Percentiles rank a stretch among this genome's conserved stretches.
These are phyloP conservation scores for Fraxinus greggii DNA, from an alignment of 305 asterid genomes.

Conservation along the genomic window DNA sequence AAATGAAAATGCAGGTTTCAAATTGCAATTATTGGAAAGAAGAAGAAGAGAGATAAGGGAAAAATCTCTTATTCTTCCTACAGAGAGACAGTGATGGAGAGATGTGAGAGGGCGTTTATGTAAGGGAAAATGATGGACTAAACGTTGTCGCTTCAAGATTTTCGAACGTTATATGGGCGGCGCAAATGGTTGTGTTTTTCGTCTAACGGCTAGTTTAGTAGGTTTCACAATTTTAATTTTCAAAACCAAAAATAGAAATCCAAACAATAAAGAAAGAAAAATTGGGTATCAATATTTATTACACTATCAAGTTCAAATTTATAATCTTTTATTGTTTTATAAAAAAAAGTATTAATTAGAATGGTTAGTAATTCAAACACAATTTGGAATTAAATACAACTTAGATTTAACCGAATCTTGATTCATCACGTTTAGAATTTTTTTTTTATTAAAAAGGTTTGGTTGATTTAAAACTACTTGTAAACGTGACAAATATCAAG, in stretches of 20 bases:
- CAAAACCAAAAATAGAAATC: neutral
- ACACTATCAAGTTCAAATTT: too few species aligned
- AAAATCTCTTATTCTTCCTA: slow-evolving; percentile 21
- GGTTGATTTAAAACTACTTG: too few species aligned
- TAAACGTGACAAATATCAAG: too few species aligned
- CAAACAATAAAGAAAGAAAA: too few species aligned
- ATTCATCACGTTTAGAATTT: too few species aligned
- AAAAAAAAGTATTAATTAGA: too few species aligned
- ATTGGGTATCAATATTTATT: too few species aligned
- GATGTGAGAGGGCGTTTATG: neutral
- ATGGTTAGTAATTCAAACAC: too few species aligned
- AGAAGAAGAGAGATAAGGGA: slow-evolving; percentile 22
- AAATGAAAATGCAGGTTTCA: neutral
- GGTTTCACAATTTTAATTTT: neutral
- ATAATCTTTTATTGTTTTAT: too few species aligned
- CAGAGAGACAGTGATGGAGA: neutral
- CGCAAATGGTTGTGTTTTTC: neutral
- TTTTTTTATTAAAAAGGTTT: too few species aligned
- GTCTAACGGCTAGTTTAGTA: slow-evolving; percentile 36
- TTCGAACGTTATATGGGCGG: slow-evolving; percentile 33
- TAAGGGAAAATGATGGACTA: neutral
- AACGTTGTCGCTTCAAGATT: slow-evolving; percentile 15
- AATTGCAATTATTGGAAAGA: slow-evolving; percentile 22
- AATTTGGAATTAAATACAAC: too few species aligned
- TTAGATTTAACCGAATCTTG: too few species aligned